Conservation (phyloP, 1,284 basidiomycete genomes). For the Fistulina hepatica region DNA sequence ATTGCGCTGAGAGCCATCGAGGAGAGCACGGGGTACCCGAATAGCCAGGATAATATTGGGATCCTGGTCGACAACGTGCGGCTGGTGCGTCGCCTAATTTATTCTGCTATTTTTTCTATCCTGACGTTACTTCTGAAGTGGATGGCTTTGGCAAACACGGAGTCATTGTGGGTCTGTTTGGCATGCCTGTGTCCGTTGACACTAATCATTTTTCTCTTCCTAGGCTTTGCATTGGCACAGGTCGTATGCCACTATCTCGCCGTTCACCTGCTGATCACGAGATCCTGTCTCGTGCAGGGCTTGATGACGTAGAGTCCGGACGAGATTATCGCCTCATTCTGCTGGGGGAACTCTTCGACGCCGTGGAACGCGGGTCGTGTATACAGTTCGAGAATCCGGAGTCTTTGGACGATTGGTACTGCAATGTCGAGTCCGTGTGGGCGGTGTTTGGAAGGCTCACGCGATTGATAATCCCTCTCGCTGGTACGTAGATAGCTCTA, state of each 20-base stretch:
- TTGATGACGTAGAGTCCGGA: too few species aligned
- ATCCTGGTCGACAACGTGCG: conserved; percentile 27
- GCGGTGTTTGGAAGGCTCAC: conserved; percentile 27
- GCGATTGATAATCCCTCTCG: conserved; percentile 27
- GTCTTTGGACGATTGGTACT: too few species aligned
- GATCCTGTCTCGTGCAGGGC: conserved; percentile 20
- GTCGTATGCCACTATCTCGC: conserved; percentile 25
- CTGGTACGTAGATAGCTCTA: conserved; percentile 22
- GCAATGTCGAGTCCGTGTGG: too few species aligned
- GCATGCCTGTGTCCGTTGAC: not conserved
- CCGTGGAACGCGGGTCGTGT: too few species aligned
- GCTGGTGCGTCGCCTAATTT: conserved; percentile 22
- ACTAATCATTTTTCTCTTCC: not conserved
- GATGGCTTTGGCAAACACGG: conserved; percentile 27
- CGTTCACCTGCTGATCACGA: conserved; percentile 22
- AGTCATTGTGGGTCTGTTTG: conserved; percentile 28
- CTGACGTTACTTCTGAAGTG: conserved; percentile 22
- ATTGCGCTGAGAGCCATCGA: conserved; percentile 20
- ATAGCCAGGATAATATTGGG: conserved; percentile 17
- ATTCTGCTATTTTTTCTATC: conserved; percentile 7
- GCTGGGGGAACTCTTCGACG: too few species aligned
- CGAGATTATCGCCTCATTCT: too few species aligned
- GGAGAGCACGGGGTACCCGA: conserved; percentile 14
- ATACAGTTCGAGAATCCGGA: too few species aligned
- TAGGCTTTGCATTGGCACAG: conserved; percentile 32